Conservation (phyloP, 257 asterid species). For the Phtheirospermum japonicum region DNA sequence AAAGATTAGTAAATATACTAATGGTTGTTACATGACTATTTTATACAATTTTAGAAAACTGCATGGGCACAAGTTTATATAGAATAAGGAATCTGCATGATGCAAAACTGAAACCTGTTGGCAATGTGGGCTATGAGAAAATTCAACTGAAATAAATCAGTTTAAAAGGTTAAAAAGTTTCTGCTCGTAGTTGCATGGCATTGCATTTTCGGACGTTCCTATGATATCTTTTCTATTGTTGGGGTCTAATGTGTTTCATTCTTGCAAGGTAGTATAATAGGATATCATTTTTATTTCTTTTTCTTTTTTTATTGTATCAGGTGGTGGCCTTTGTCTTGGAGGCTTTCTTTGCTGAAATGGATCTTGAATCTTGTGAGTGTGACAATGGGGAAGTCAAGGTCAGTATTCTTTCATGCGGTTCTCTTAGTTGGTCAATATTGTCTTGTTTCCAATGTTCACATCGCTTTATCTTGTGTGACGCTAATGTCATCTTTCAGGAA, state of each 20-base stretch:
- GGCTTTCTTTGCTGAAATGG: conserved; percentile 98
- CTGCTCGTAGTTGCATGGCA: neutral
- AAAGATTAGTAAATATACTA: neutral
- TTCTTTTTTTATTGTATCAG: conserved; percentile 39
- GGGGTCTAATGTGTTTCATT: neutral
- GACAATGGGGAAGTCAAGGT: conserved; percentile 53
- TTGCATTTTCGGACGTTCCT: neutral
- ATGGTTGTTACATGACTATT: neutral
- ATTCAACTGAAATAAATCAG: neutral
- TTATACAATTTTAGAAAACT: neutral
- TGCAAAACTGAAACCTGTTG: neutral
- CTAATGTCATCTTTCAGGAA: neutral
- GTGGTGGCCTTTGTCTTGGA: conserved; percentile 97
- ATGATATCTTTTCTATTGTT: neutral
- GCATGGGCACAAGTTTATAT: neutral
- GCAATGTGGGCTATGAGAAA: neutral
- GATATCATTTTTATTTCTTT: neutral
- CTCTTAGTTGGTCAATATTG: neutral
- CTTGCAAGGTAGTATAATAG: neutral
- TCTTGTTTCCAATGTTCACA: conserved; percentile 12
- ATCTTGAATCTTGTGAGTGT: conserved; percentile 60
- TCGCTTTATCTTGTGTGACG: conserved; percentile 2
- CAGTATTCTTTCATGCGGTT: conserved; percentile 26
- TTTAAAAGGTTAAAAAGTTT: neutral
- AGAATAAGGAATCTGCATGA: neutral